Conservation (phyloP, 495 filamentous ascomycete species). For the Penicillium odoratum region DNA sequence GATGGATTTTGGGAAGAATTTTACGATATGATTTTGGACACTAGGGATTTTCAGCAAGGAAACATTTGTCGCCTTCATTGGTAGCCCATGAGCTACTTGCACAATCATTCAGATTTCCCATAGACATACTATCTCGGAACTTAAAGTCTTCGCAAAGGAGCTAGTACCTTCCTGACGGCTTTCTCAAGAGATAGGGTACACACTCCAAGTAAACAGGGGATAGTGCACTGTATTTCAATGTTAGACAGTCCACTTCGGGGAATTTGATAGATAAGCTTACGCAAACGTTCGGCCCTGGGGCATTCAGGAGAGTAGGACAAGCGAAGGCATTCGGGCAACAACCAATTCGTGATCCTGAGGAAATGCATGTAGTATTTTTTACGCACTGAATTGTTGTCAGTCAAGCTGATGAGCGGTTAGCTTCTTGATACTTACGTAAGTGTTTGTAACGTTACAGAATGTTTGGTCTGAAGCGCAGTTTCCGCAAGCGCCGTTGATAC, state of each 20-base stretch:
- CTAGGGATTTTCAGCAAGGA: no score
- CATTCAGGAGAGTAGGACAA: conserved; percentile 4
- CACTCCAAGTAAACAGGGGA: conserved; percentile 10
- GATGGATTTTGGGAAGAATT: background rate
- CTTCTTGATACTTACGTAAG: conserved; percentile 5
- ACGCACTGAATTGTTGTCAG: conserved; percentile 4
- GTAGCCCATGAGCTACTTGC: no score
- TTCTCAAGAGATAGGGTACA: background rate
- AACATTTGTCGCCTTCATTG: background rate
- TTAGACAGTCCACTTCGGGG: background rate
- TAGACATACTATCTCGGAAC: background rate
- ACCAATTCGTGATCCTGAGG: background rate
- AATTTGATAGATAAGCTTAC: background rate
- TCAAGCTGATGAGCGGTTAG: no score
- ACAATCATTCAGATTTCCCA: background rate
- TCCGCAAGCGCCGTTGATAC: conserved; percentile 8
- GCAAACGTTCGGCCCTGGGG: conserved; percentile 5
- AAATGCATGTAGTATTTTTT: conserved; percentile 1
- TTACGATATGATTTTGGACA: background rate
- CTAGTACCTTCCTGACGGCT: background rate
- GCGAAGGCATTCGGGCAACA: conserved; percentile 5
- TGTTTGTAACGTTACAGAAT: conserved; percentile 4
- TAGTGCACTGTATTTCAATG: background rate
- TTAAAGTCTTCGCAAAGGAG: background rate
- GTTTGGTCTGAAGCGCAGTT: background rate